Percentiles rank a stretch among this genome's conserved stretches.
Evolutionary conservation across 2,329 filamentous ascomycete genomes (phyloP).

Genomic region (Stagonosporopsis tanaceti): DNA sequence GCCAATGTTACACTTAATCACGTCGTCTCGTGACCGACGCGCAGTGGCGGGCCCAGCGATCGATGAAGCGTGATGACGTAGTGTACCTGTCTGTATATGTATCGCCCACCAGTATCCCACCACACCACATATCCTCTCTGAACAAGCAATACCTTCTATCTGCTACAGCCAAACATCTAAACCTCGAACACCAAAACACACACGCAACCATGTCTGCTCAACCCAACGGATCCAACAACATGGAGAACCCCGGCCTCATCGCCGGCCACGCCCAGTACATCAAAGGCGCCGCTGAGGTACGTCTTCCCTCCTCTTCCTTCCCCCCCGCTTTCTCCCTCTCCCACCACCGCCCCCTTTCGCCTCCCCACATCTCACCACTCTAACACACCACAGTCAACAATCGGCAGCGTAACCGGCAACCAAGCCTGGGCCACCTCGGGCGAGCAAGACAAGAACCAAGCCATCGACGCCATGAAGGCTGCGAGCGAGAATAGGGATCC

Average conservation of each 20-base stretch:
- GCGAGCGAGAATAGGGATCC: slow-evolving; percentile 65
- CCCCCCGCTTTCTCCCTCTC: neutral
- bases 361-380: too few species aligned
- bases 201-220: slow-evolving; percentile 32
- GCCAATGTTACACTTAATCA: slow-evolving; percentile 1
- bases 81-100: slow-evolving; percentile 11
- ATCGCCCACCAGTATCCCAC: neutral
- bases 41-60: slow-evolving; percentile 7
- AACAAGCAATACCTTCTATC: neutral
- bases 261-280: slow-evolving; percentile 71
- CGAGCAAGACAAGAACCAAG: slow-evolving; percentile 69
- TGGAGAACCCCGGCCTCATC: slow-evolving; percentile 65
- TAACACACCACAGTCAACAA: slow-evolving; percentile 57
- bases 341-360: neutral
- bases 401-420: slow-evolving; percentile 69
- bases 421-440: slow-evolving; percentile 70
- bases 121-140: neutral
- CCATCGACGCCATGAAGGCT: slow-evolving; percentile 68
- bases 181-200: neutral
- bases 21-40: slow-evolving; percentile 6
- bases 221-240: slow-evolving; percentile 24
- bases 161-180: neutral
- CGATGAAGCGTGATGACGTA: slow-evolving; percentile 15
- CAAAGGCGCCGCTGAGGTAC: slow-evolving; percentile 72
- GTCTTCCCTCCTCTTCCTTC: slow-evolving; percentile 15